These are phyloP conservation scores for Petunia secreta DNA, from an alignment of 257 asterid genomes.

Conservation along the genomic window DNA sequence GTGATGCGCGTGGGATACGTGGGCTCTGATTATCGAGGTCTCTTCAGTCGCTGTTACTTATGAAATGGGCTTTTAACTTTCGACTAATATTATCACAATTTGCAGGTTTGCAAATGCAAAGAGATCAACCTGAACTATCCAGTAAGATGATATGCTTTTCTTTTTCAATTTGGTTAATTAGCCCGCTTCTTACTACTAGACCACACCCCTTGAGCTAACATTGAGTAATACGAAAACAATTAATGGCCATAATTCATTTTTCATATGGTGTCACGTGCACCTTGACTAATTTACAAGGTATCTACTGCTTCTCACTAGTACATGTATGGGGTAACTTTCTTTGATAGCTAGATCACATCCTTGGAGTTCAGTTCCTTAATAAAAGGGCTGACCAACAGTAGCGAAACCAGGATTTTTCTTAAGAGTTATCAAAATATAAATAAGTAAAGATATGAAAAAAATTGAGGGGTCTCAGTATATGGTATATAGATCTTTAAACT, in stretches of 20 bases:
- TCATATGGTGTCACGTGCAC: neutral
- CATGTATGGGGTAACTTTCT: too few relatives aligned
- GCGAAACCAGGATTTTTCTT: too few relatives aligned
- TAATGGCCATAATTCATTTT: too few relatives aligned
- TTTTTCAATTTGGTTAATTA: neutral
- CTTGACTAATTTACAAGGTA: neutral
- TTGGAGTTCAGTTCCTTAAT: too few relatives aligned
- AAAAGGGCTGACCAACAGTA: too few relatives aligned
- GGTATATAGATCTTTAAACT: neutral
- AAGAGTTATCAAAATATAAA: too few relatives aligned
- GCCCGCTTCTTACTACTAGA: neutral
- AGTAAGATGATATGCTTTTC: constrained; percentile 48
- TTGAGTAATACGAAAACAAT: too few relatives aligned
- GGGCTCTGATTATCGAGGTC: constrained; percentile 85
- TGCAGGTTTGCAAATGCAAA: constrained; percentile 91
- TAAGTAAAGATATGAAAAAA: too few relatives aligned
- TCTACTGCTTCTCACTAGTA: too few relatives aligned
- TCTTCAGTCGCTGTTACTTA: neutral
- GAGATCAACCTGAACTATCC: constrained; percentile 58
- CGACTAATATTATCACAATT: neutral
- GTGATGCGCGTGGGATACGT: constrained; percentile 97
- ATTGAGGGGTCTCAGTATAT: too few relatives aligned
- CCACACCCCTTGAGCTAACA: neutral
- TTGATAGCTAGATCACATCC: too few relatives aligned
- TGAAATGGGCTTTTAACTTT: constrained; percentile 8